Evolutionary conservation across 192 early-diverging fungal genomes (phyloP).

Genomic region (Entophlyctis helioformis): DNA sequence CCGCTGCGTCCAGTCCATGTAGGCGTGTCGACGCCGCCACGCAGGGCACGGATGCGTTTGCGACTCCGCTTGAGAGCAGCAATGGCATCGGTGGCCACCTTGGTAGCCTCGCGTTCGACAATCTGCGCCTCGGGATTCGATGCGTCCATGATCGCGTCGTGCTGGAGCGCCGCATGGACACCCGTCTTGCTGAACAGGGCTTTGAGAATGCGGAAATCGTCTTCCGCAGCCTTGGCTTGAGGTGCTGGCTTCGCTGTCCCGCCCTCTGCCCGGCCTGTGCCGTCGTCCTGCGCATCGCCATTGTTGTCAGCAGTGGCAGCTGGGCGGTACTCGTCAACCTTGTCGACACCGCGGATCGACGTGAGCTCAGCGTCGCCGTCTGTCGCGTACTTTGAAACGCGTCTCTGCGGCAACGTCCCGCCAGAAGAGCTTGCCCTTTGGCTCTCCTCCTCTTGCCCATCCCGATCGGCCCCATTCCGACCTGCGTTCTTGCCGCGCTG

Average conservation of each 20-base stretch:
- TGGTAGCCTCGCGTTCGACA: conserved; percentile 68
- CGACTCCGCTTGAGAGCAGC: conserved; percentile 63
- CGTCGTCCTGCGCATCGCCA: too few relatives aligned
- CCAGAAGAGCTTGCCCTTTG: too few relatives aligned
- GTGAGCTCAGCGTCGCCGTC: too few relatives aligned
- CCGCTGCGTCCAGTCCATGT: conserved; percentile 90
- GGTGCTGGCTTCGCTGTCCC: too few relatives aligned
- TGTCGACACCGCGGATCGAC: too few relatives aligned
- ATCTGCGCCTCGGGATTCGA: conserved; percentile 44
- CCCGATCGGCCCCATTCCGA: neutral
- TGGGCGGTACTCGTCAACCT: too few relatives aligned
- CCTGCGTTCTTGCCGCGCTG: too few relatives aligned
- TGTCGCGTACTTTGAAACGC: too few relatives aligned
- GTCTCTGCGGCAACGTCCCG: too few relatives aligned
- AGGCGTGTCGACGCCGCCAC: conserved; percentile 51
- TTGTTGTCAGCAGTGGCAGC: too few relatives aligned
- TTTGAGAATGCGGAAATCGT: conserved; percentile 60
- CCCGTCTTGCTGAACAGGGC: conserved; percentile 75
- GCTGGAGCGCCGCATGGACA: conserved; percentile 79
- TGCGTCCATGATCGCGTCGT: conserved; percentile 79
- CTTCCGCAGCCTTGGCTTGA: too few relatives aligned
- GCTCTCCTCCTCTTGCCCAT: conserved; percentile 8
- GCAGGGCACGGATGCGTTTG: conserved; percentile 36
- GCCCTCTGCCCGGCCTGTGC: too few relatives aligned
- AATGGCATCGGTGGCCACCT: conserved; percentile 69